Base-by-base conservation (phyloP, 345 rosid species). In the Hypericum androsaemum region DNA sequence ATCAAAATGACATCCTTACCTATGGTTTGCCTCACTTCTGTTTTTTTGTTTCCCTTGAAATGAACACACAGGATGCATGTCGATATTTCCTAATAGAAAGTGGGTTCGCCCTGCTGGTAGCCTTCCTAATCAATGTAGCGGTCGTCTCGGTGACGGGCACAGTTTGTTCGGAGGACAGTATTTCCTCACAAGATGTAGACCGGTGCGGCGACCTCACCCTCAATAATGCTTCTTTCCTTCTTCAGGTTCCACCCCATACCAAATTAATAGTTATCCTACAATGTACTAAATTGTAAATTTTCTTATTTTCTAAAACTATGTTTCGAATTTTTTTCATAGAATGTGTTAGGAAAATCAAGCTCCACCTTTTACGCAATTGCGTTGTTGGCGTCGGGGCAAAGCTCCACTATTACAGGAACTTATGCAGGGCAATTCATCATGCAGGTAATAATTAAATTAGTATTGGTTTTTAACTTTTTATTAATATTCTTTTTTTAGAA, bases 391-490 rank as follows among this genome's bases (percentile, higher is more conserved):
- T 84, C 94, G 0, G 88, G 88, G 6, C 94, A 84, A 45, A 74
- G 85, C 71, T 78, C 88, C 3, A 17, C 88, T 22, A 81, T 84
- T 41, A 77, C 88, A 8, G 88, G 85, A 35, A 84, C 88, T 6
- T 84, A 75, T 36, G 94, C 88, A 6, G 89, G 89, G 28, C 85
- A 82, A 46, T 82, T 10, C 50, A 73, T 82, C 55, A 82, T 82
- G 85, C 78, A 82, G 83, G 88, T 73, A 3, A 9, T 44, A 12
- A 0, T 5, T 5, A 37, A 38, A 4, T 11, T 4, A 22, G 32
- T 22, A 22, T 22, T 22, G 32, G 4, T 22, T 22, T n/a, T n/a
- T n/a, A n/a, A n/a, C n/a, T n/a, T n/a, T n/a, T 1, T 22, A 22
- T 22, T 22, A 22, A 22, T 22, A 22, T 22, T 22, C 32, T 1